Evolutionary conservation across 1,284 basidiomycete species (phyloP).

Genomic region (Phlebopus sp.): DNA sequence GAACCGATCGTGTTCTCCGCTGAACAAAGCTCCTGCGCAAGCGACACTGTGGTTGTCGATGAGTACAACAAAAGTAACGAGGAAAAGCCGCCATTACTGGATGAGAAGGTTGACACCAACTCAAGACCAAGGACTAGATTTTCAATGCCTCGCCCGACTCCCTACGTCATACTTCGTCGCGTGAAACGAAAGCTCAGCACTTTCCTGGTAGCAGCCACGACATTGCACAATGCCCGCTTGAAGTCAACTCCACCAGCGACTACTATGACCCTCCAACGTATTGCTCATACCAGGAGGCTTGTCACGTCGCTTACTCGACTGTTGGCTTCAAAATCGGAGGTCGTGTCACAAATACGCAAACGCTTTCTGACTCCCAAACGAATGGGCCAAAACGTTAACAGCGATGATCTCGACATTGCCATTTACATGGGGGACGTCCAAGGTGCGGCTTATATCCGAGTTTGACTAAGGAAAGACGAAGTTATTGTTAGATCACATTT

Average conservation of each 20-base stretch:
- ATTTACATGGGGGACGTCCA: conserved; percentile 94
- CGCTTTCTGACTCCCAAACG: conserved; percentile 47
- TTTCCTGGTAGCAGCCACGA: conserved; percentile 7
- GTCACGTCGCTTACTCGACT: conserved; percentile 82
- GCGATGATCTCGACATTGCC: conserved; percentile 62
- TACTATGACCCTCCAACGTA: conserved; percentile 57
- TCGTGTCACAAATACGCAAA: conserved; percentile 80
- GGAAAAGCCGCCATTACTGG: conserved; percentile 6
- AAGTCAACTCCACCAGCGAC: conserved; percentile 31
- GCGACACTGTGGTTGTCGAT: not conserved
- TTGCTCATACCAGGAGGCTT: conserved; percentile 78
- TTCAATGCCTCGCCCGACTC: conserved; percentile 31
- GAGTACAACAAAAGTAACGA: not conserved
- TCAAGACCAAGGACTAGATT: conserved; percentile 27
- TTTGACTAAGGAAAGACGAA: conserved; percentile 3
- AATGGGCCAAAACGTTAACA: not conserved
- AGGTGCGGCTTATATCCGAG: conserved; percentile 46
- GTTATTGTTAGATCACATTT: conserved; percentile 73
- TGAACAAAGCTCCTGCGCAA: conserved; percentile 10
- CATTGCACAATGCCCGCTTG: not conserved
- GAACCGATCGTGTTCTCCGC: conserved; percentile 65
- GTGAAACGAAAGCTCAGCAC: conserved; percentile 26
- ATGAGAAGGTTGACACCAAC: conserved; percentile 6
- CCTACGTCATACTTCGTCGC: conserved; percentile 33
- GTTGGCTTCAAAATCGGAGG: conserved; percentile 80